phyloP scores from a whole-genome alignment of 202 grass and related monocot genomes.

The Saccharum hybrid region DNA sequence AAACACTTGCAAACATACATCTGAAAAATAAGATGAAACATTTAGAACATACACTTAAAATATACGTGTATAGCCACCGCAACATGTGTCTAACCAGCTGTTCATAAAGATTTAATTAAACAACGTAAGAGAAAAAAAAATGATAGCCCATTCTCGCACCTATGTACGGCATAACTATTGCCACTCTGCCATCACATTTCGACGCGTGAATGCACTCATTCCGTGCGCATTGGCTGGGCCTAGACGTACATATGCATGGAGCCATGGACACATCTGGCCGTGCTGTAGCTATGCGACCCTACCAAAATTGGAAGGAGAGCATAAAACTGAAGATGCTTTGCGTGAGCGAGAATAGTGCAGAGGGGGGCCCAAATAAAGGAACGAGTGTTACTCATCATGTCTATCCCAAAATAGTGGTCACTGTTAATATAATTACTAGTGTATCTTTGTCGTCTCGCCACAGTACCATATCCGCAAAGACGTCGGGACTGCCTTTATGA shows the following conservation, averaged over 20 bases:
- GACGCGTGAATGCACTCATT: background rate
- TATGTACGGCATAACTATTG: no score
- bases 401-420: background rate
- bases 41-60: no score
- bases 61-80: no score
- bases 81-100: background rate
- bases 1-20: no score
- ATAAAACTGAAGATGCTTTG: background rate
- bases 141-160: no score
- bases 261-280: background rate
- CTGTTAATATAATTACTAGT: background rate
- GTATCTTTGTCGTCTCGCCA: background rate
- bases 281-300: background rate
- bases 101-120: background rate
- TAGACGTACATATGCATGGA: no score
- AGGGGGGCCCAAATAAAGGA: background rate
- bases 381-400: background rate
- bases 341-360: background rate
- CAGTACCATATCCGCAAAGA: no score
- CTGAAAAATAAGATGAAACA: no score
- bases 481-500: background rate
- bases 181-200: background rate
- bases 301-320: conserved; percentile 20
- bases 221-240: no score
- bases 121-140: no score